Evolutionary conservation across 2,329 filamentous ascomycete species (phyloP), one percentile per base, ranked within the genome.

Genomic region (Cercospora sojina): DNA sequence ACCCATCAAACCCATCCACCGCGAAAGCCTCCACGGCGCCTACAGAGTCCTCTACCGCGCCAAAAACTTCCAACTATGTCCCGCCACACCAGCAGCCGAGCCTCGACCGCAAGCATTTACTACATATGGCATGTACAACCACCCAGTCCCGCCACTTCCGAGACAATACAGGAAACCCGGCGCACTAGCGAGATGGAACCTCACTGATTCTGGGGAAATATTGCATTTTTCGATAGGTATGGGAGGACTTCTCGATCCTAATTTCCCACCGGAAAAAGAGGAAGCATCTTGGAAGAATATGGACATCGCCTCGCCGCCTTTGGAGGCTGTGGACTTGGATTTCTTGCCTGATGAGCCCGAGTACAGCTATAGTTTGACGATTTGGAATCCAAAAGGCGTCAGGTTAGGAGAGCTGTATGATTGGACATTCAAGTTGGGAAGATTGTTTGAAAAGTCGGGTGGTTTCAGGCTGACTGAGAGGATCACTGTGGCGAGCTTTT

Each of bases 341-440:
- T 66, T 66, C 43, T 43, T 64, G 27, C 60, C 60, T 4, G 41
- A 59, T 43, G 57, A 49, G 16, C 56, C 59, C 3, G 55, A 64
- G 12, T 41, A 64, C 25, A 35, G 60, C 1, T 59, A 64, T 13
- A 60, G n/a, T 6, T 25, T 68, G 20, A 59, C 60, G 8, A 35
- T 66, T 38, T 62, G 55, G 29, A 68, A 68, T 53, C 61, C 56
- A 7, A 25, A 23, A 13, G 66, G 66, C 3, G 31, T 68, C 8
- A 68, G 31, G 20, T 61, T 66, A 13, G 66, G 66, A 18, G 66
- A 68, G 31, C 12, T 68, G 41, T 64, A 62, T 20, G 66, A 68
- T 10, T 66, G 66, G 64, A 68, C 64, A 1, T 68, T 64, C 64
- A 68, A 38, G n/a, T 35, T 68, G 16, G 59, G 59, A 6, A 20